Percentiles rank a stretch among this genome's conserved stretches.
Conservation (phyloP, 805 yeast species). For the Wickerhamomyces bisporus region DNA sequence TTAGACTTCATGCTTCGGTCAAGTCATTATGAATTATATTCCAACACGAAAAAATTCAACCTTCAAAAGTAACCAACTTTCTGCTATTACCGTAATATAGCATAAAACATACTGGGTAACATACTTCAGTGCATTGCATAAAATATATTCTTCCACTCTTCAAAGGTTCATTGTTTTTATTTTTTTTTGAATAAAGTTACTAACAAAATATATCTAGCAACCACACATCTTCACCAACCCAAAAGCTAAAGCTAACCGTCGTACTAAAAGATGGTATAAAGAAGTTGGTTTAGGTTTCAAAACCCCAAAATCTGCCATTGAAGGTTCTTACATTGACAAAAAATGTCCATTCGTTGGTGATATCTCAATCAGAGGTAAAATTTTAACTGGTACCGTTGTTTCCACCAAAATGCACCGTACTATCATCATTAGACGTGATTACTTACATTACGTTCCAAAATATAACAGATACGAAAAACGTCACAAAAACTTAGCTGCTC, state of each 20-base stretch:
- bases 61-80: too few relatives aligned
- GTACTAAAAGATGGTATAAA: slow-evolving; percentile 99
- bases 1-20: too few relatives aligned
- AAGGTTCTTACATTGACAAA: slow-evolving; percentile 99
- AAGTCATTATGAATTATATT: too few relatives aligned
- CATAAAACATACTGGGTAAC: too few relatives aligned
- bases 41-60: too few relatives aligned
- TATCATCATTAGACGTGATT: slow-evolving; percentile 98
- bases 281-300: slow-evolving; percentile 99
- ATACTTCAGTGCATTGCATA: too few relatives aligned
- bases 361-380: slow-evolving; percentile 99
- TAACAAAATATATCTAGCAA: slow-evolving; percentile 60
- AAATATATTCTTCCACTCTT: too few relatives aligned
- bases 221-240: slow-evolving; percentile 99
- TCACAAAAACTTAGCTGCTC: slow-evolving; percentile 99
- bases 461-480: slow-evolving; percentile 99
- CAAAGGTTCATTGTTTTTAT: too few relatives aligned
- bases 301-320: slow-evolving; percentile 98
- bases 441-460: slow-evolving; percentile 99
- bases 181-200: slow-evolving; percentile 26
- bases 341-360: slow-evolving; percentile 99
- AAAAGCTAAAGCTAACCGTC: slow-evolving; percentile 97
- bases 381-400: slow-evolving; percentile 98
- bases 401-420: slow-evolving; percentile 99
- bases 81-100: too few relatives aligned